A percentile compares a stretch with the other conserved stretches of the same genome.
phyloP scores from a whole-genome alignment of 106 monocot genomes.

The Vanilla planifolia region DNA sequence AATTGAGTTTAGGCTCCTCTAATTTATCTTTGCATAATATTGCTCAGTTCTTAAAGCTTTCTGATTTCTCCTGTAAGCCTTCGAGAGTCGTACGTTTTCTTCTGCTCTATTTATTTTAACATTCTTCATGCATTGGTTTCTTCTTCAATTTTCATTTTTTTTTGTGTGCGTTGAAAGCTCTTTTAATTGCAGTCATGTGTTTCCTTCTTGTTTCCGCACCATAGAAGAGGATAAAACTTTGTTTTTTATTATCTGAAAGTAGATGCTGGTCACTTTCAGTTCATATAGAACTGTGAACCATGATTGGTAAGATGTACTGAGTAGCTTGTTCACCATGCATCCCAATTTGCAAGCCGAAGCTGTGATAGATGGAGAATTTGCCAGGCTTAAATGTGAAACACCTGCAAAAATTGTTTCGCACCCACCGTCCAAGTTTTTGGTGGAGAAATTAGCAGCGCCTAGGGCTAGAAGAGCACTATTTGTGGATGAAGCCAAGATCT shows the following conservation, averaged over 20 bases:
- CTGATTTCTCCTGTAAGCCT: not conserved
- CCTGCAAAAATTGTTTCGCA: not conserved
- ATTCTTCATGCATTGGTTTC: not conserved
- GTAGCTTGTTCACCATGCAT: not conserved
- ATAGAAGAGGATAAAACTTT: not conserved
- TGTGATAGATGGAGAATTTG: not conserved
- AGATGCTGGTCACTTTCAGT: not conserved
- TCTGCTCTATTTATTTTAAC: no score
- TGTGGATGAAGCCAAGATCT: conserved; percentile 2
- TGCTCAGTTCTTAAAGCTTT: not conserved
- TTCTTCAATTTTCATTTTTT: not conserved
- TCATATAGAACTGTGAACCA: not conserved
- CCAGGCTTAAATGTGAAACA: not conserved
- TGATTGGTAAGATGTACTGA: not conserved
- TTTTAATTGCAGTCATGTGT: not conserved
- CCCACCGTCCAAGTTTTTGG: not conserved
- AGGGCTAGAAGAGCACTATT: not conserved
- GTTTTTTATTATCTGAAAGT: not conserved
- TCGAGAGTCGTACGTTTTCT: not conserved
- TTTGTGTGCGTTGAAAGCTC: not conserved
- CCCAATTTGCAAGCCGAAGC: not conserved
- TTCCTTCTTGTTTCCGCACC: not conserved
- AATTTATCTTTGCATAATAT: not conserved
- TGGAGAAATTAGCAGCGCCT: conserved; percentile 1
- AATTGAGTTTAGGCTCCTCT: not conserved